Evolutionary conservation across 2,329 filamentous ascomycete species (phyloP).

Genomic region (Rhytidhysteron rufulum): DNA sequence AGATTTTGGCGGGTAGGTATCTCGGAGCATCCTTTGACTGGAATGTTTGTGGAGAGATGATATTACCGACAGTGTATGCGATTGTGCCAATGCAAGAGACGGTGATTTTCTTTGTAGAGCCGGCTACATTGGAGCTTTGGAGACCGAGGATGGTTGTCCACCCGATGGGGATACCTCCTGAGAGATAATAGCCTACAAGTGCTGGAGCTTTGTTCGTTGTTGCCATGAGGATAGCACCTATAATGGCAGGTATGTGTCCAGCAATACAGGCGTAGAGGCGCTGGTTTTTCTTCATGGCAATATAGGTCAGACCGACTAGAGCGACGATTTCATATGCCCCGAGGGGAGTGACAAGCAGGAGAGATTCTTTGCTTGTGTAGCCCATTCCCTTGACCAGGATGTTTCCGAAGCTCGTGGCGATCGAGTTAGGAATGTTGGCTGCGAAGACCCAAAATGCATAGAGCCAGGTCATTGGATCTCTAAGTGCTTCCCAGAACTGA

Average conservation of each 20-base stretch:
- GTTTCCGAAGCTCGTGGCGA: slow-evolving; percentile 36
- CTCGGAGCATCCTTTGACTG: slow-evolving; percentile 23
- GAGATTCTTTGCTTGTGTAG: slow-evolving; percentile 27
- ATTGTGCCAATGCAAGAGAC: slow-evolving; percentile 31
- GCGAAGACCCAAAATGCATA: slow-evolving; percentile 34
- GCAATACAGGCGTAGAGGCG: slow-evolving; percentile 34
- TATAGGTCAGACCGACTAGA: slow-evolving; percentile 34
- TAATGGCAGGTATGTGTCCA: slow-evolving; percentile 33
- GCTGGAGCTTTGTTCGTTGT: slow-evolving; percentile 34
- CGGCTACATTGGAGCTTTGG: slow-evolving; percentile 27
- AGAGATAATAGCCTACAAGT: slow-evolving; percentile 35
- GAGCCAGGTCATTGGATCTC: slow-evolving; percentile 35
- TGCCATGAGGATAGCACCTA: slow-evolving; percentile 38
- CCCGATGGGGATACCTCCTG: slow-evolving; percentile 35
- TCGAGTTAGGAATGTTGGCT: slow-evolving; percentile 37
- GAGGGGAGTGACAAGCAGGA: slow-evolving; percentile 36
- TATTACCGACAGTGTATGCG: slow-evolving; percentile 39
- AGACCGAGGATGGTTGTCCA: slow-evolving; percentile 38
- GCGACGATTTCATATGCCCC: slow-evolving; percentile 38
- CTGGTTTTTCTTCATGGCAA: slow-evolving; percentile 34
- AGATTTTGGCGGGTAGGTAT: slow-evolving; percentile 42
- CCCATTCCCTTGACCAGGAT: slow-evolving; percentile 39
- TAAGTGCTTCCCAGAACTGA: slow-evolving; percentile 33
- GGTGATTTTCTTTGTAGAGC: slow-evolving; percentile 36
- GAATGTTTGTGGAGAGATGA: slow-evolving; percentile 43